These are phyloP conservation scores for Trametes sp. DNA, from an alignment of 1,284 basidiomycete species.

Conservation along the genomic window DNA sequence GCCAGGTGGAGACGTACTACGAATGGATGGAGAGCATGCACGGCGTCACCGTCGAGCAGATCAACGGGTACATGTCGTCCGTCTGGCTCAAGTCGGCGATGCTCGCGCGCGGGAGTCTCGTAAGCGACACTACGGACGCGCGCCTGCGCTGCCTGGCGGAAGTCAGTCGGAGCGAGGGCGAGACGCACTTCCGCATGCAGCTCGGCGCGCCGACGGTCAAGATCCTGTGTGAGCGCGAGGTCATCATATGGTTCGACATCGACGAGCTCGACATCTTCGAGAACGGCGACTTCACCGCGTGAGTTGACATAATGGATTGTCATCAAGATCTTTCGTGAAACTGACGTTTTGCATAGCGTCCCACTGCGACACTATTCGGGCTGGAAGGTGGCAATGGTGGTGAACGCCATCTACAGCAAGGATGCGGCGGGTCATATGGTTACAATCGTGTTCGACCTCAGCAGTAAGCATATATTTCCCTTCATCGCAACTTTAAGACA, in stretches of 20 bases:
- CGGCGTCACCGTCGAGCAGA: slow-evolving; percentile 39
- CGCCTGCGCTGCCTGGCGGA: slow-evolving; percentile 39
- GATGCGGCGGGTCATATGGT: slow-evolving; percentile 33
- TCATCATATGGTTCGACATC: slow-evolving; percentile 42
- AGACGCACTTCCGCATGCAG: slow-evolving; percentile 37
- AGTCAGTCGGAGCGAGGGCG: slow-evolving; percentile 29
- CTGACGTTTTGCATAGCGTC: slow-evolving; percentile 8
- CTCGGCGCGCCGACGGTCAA: slow-evolving; percentile 41
- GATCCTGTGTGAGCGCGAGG: slow-evolving; percentile 43
- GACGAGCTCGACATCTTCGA: slow-evolving; percentile 40
- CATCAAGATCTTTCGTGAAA: too few relatives aligned
- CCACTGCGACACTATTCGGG: slow-evolving; percentile 26
- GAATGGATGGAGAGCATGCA: slow-evolving; percentile 30
- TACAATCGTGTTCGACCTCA: slow-evolving; percentile 37
- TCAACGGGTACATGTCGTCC: slow-evolving; percentile 43
- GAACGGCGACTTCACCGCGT: slow-evolving; percentile 34
- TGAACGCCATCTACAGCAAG: slow-evolving; percentile 36
- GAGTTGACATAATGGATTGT: background rate
- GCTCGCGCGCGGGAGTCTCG: slow-evolving; percentile 27
- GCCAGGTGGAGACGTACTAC: slow-evolving; percentile 23
- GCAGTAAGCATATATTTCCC: slow-evolving; percentile 31
- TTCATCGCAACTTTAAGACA: too few relatives aligned
- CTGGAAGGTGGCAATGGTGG: slow-evolving; percentile 44
- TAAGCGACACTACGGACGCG: slow-evolving; percentile 22
- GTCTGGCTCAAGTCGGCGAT: slow-evolving; percentile 44